A percentile compares a stretch with the other conserved stretches of the same genome.
Evolutionary conservation across 1,284 basidiomycete species (phyloP).

Genomic region (Acaromyces ingoldii): DNA sequence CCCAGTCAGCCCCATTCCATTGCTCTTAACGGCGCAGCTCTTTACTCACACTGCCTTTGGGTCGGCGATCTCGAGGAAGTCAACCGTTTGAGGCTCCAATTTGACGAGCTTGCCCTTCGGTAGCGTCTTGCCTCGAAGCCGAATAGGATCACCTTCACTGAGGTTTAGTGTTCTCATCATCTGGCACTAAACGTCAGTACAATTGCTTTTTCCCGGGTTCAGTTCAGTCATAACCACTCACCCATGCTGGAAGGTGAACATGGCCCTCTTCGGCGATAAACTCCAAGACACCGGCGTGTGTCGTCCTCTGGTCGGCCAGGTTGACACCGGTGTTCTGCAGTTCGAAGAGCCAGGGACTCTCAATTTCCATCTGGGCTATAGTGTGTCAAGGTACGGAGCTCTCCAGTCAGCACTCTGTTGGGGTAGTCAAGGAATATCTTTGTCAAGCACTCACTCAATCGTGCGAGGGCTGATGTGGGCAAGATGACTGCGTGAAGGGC

Average conservation of each 20-base stretch:
- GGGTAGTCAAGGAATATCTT: not conserved
- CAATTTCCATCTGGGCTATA: slow-evolving; percentile 80
- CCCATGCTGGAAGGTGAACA: slow-evolving; percentile 93
- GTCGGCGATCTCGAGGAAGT: slow-evolving; percentile 84
- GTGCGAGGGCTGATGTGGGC: slow-evolving; percentile 89
- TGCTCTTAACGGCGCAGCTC: not conserved
- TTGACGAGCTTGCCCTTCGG: slow-evolving; percentile 95
- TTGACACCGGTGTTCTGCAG: slow-evolving; percentile 68
- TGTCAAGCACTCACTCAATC: slow-evolving; percentile 60
- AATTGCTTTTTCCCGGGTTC: not conserved
- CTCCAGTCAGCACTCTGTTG: not conserved
- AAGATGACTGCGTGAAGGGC: slow-evolving; percentile 71
- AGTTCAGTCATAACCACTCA: slow-evolving; percentile 37
- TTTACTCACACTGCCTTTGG: slow-evolving; percentile 77
- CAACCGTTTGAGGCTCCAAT: slow-evolving; percentile 88
- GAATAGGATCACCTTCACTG: slow-evolving; percentile 89
- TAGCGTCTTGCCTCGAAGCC: slow-evolving; percentile 79
- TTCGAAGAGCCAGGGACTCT: slow-evolving; percentile 93
- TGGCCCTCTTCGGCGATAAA: slow-evolving; percentile 97
- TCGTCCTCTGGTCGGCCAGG: slow-evolving; percentile 52
- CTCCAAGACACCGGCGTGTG: slow-evolving; percentile 94
- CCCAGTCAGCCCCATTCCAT: not conserved
- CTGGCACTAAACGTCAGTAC: slow-evolving; percentile 39
- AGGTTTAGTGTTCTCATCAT: slow-evolving; percentile 96
- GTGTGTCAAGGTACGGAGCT: slow-evolving; percentile 8